Evolutionary conservation across 306 rosid species (phyloP).

Genomic region (Trifolium pratense): DNA sequence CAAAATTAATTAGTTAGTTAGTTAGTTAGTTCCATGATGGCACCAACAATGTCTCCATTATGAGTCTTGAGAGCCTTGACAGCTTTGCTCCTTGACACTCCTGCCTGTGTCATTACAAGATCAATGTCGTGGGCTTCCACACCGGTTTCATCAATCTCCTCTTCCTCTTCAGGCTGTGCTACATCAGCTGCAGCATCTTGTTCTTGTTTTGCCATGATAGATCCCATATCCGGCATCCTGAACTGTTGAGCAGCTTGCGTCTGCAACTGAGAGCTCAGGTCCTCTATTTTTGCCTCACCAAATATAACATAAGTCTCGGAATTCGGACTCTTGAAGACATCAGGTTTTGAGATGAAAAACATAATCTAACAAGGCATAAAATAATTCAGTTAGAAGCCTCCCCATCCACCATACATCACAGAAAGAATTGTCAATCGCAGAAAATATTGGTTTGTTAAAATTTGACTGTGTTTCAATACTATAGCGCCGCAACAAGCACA

Average conservation of each 20-base stretch:
- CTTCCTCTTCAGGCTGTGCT: constrained; percentile 66
- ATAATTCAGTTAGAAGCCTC: constrained; percentile 1
- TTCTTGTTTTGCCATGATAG: constrained; percentile 64
- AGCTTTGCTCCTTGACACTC: constrained; percentile 83
- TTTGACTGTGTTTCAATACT: neutral
- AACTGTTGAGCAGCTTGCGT: constrained; percentile 91
- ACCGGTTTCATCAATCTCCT: constrained; percentile 72
- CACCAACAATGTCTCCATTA: constrained; percentile 86
- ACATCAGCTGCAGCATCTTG: constrained; percentile 52
- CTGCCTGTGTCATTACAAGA: constrained; percentile 89
- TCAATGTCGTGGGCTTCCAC: constrained; percentile 81
- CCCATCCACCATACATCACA: neutral
- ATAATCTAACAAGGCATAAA: constrained; percentile 55
- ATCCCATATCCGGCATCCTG: constrained; percentile 77
- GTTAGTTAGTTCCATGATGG: constrained; percentile 90
- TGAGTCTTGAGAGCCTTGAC: constrained; percentile 85
- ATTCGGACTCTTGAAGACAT: constrained; percentile 88
- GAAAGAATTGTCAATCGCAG: neutral
- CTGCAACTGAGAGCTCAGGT: constrained; percentile 89
- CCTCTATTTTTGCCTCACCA: constrained; percentile 91
- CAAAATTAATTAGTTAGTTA: constrained; percentile 63
- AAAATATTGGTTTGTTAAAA: neutral
- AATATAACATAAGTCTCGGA: constrained; percentile 81
- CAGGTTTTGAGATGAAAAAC: constrained; percentile 89
- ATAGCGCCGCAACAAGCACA: neutral